Evolutionary conservation across 1,139 yeast genomes (phyloP), one percentile per base, ranked within the genome.

Genomic region (Eremothecium sinecaudum): DNA sequence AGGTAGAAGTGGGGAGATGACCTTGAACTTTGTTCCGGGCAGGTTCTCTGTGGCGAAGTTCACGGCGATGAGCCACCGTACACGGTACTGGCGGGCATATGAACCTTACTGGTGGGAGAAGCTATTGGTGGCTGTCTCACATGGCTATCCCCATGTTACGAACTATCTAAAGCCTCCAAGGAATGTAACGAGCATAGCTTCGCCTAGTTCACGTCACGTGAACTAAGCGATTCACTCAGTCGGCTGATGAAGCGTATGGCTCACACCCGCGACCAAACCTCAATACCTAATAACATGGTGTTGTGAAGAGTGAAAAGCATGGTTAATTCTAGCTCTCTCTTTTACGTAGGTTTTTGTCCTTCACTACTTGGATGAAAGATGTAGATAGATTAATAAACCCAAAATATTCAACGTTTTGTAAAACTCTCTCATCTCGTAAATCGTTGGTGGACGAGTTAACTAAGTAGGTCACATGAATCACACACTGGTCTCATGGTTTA

Each of bases 401-500:
- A n/a, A n/a, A n/a, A n/a, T n/a, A n/a, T n/a, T n/a, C n/a, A n/a
- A n/a, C n/a, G n/a, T n/a, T n/a, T n/a, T n/a, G n/a, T n/a, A n/a
- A n/a, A n/a, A n/a, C n/a, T n/a, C n/a, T n/a, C n/a, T n/a, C n/a
- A n/a, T n/a, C n/a, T n/a, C n/a, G n/a, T n/a, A n/a, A n/a, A n/a
- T n/a, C n/a, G n/a, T n/a, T n/a, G n/a, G n/a, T n/a, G n/a, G n/a
- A n/a, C n/a, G n/a, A n/a, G n/a, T n/a, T n/a, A n/a, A n/a, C n/a
- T n/a, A n/a, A n/a, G n/a, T n/a, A n/a, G n/a, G n/a, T n/a, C n/a
- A n/a, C n/a, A 34, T 34, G 37, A 26, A 17, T 14, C 12, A 31
- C 10, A 14, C 20, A 13, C 19, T 35, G 5, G 10, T 13, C 16
- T 13, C 27, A 19, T 43, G 46, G 47, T 13, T 33, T 19, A 41